Percentiles rank a stretch among this genome's conserved stretches.
Conservation (phyloP, 495 filamentous ascomycete species). For the Penicillium psychrofluorescens region DNA sequence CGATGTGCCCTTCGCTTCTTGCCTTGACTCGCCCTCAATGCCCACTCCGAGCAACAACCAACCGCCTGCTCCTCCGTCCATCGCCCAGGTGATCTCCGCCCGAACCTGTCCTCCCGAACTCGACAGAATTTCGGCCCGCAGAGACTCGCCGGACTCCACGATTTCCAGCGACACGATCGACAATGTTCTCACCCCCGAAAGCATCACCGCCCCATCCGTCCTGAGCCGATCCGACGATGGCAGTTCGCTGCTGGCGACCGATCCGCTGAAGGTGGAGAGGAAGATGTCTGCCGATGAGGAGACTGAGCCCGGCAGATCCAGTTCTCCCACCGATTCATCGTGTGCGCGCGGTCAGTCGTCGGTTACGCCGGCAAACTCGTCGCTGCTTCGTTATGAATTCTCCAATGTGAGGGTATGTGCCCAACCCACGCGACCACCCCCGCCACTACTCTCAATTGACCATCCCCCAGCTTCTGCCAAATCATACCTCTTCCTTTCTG, state of each 20-base stretch:
- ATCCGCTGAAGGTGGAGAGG: conserved; percentile 23
- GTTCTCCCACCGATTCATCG: conserved; percentile 24
- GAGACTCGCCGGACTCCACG: conserved; percentile 24
- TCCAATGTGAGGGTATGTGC: conserved; percentile 56
- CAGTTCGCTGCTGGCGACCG: conserved; percentile 17
- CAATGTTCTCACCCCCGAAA: conserved; percentile 21
- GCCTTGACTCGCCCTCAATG: conserved; percentile 42
- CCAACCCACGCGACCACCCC: neutral
- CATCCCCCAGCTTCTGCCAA: conserved; percentile 33
- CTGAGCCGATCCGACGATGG: conserved; percentile 29
- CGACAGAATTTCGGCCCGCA: conserved; percentile 35
- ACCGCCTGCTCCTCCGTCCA: conserved; percentile 22
- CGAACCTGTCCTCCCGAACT: conserved; percentile 54
- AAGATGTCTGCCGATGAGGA: conserved; percentile 32
- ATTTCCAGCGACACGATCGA: conserved; percentile 18
- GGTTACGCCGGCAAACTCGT: conserved; percentile 25
- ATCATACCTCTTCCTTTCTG: conserved; percentile 70
- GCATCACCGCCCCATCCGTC: conserved; percentile 19
- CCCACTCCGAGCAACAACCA: conserved; percentile 49
- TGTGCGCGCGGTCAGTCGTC: conserved; percentile 21
- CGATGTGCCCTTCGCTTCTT: conserved; percentile 6
- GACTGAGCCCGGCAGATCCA: conserved; percentile 23
- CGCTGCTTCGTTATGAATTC: conserved; percentile 56
- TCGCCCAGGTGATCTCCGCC: conserved; percentile 38
- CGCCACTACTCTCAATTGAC: conserved; percentile 7